A percentile compares a stretch with the other conserved stretches of the same genome.
These are phyloP conservation scores for Coemansia sp. DNA, from an alignment of 371 early-diverging fungal genomes.

Conservation along the genomic window DNA sequence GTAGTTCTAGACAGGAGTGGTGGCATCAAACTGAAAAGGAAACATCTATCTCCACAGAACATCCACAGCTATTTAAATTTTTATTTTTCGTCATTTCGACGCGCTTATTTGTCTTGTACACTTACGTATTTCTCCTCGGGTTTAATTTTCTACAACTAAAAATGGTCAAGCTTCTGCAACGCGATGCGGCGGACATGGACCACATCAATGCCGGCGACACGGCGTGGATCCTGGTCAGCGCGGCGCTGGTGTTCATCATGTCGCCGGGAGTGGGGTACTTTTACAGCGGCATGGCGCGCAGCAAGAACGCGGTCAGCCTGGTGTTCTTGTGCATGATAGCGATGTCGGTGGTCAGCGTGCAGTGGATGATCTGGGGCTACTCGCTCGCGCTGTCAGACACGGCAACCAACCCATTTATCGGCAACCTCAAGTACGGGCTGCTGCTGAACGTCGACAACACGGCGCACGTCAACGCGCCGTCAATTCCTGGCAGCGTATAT, in stretches of 20 bases:
- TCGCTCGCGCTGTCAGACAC: slow-evolving; percentile 79
- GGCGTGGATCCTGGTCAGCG: slow-evolving; percentile 66
- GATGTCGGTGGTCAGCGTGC: slow-evolving; percentile 67
- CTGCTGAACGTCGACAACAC: slow-evolving; percentile 60
- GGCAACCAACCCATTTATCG: slow-evolving; percentile 66
- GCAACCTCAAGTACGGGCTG: slow-evolving; percentile 74
- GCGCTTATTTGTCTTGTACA: no score
- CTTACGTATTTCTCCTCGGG: neutral
- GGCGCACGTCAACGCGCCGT: slow-evolving; percentile 58
- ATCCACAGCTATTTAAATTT: neutral
- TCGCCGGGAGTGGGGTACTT: slow-evolving; percentile 86
- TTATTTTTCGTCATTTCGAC: neutral
- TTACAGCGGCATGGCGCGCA: slow-evolving; percentile 86
- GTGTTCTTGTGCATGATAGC: slow-evolving; percentile 68
- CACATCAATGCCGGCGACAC: slow-evolving; percentile 63
- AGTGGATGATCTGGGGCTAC: slow-evolving; percentile 90
- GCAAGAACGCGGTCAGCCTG: slow-evolving; percentile 76
- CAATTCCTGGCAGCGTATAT: slow-evolving; percentile 71
- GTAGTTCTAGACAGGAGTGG: neutral
- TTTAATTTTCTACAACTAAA: neutral
- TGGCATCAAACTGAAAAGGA: no score
- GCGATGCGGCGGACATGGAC: slow-evolving; percentile 10
- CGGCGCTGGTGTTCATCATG: slow-evolving; percentile 84
- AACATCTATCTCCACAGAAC: no score
- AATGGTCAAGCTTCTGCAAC: neutral